Percentiles rank a stretch among this genome's conserved stretches.
These are phyloP conservation scores for Plasmodium knowlesi DNA, from an alignment of 169 alveolate genomes.

Conservation along the genomic window DNA sequence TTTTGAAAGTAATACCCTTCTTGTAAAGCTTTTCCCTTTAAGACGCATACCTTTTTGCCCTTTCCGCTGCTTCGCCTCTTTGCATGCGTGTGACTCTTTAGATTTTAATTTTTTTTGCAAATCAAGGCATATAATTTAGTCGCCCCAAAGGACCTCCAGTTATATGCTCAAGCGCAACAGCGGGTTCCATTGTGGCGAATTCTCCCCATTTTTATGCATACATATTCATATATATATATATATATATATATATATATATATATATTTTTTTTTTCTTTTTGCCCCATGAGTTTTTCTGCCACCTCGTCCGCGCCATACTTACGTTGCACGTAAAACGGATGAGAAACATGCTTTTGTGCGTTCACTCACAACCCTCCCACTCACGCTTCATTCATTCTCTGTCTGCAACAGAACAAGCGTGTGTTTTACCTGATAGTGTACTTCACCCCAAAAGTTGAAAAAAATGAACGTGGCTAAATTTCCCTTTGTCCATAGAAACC, in stretches of 20 bases:
- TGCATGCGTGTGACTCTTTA: not conserved
- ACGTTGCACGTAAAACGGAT: not conserved
- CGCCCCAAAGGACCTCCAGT: not conserved
- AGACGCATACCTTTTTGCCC: not conserved
- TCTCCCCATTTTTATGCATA: not conserved
- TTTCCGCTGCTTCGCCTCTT: not conserved
- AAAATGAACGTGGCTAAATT: conserved; percentile 23
- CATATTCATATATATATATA: too few relatives aligned
- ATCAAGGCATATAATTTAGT: not conserved
- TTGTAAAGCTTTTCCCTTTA: not conserved
- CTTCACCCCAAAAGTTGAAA: not conserved
- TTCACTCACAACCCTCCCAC: too few relatives aligned
- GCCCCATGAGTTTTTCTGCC: not conserved
- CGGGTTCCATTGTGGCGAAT: not conserved
- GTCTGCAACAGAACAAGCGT: not conserved
- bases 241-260: too few relatives aligned
- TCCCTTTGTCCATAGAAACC: not conserved
- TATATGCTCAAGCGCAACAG: not conserved
- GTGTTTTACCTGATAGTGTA: not conserved
- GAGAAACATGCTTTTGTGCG: not conserved
- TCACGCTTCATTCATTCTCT: too few relatives aligned
- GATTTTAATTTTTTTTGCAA: not conserved
- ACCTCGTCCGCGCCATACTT: not conserved
- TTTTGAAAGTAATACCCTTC: not conserved
- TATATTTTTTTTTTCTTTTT: too few relatives aligned